These are phyloP conservation scores for Coemansia sp. DNA, from an alignment of 192 early-diverging fungal species.

Conservation along the genomic window DNA sequence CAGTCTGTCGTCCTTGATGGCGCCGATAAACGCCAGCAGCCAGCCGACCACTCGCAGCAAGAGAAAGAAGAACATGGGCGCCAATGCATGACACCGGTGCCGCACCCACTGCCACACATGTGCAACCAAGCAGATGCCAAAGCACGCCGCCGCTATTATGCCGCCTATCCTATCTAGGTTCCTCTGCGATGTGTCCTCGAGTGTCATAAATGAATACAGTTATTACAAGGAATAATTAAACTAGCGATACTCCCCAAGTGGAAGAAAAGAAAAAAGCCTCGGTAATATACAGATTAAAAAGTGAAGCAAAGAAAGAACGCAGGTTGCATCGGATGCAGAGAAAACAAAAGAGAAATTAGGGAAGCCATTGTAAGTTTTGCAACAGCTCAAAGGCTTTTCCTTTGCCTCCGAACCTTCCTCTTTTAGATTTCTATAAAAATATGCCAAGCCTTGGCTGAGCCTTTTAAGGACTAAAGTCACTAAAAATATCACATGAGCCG, in stretches of 20 bases:
- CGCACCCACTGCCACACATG: conserved; percentile 45
- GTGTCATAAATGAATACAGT: conserved; percentile 22
- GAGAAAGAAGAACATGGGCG: conserved; percentile 28
- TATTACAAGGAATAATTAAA: not conserved
- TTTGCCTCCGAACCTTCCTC: not conserved
- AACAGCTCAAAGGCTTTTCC: not conserved
- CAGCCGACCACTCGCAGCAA: conserved; percentile 46
- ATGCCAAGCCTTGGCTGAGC: conserved; percentile 8
- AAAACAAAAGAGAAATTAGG: not conserved
- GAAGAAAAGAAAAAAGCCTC: conserved; percentile 9
- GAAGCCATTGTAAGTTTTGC: conserved; percentile 2
- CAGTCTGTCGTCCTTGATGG: conserved; percentile 22
- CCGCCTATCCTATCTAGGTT: conserved; percentile 51
- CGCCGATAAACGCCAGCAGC: conserved; percentile 47
- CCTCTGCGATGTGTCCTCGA: conserved; percentile 28
- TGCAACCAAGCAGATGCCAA: conserved; percentile 36
- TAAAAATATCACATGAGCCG: conserved; percentile 6
- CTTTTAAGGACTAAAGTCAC: conserved; percentile 5
- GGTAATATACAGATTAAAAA: conserved; percentile 7
- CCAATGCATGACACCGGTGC: conserved; percentile 35
- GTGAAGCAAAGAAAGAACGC: not conserved
- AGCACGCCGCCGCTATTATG: conserved; percentile 39
- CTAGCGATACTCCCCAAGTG: not conserved
- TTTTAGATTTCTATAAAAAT: conserved; percentile 1
- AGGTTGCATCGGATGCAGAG: conserved; percentile 4